Evolutionary conservation across 352 stramenopile genomes (phyloP), one percentile per base, ranked within the genome.

Genomic region (Globisporangium lucens): DNA sequence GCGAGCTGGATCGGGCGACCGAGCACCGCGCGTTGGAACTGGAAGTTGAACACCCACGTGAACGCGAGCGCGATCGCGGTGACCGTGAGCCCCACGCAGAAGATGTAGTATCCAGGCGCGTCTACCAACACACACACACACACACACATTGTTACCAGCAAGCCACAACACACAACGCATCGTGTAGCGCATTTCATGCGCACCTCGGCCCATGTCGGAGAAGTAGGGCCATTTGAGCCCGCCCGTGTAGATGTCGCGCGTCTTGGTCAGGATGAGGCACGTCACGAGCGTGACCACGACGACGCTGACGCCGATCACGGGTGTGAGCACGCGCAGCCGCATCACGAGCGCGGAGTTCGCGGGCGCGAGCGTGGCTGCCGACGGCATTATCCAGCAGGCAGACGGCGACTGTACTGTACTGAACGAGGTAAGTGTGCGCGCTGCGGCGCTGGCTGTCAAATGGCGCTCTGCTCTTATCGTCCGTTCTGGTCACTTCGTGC

Each of bases 201-300:
- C 51, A 82, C 75, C 75, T 63, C 82, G 80, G 36, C 82, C 80
- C 69, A 89, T 77, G 68, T 89, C 82, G 47, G 82, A 90, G 71
- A 90, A 88, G 71, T 83, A 90, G 12, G 82, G 79, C 82, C 82
- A 90, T 13, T 72, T 65, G 65, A 90, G 77, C 0, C 78, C 78
- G 47, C 82, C 78, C 0, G 71, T 77, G 71, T 88, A 89, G n/a
- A 87, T 63, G 66, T 83, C 61, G 12, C 75, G 69, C 46, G 66
- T 51, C 74, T 87, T 86, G 57, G 82, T 73, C 61, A 90, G 66
- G 57, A 77, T 70, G 29, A 89, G 49, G 61, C 78, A 89, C 36
- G 67, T 75, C n/a, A 87, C 62, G 43, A 90, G 77, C 41, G 82
- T 90, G 35, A 73, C 24, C 43, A 87, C 71, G 38, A 83, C 75